phyloP scores from a whole-genome alignment of 495 filamentous ascomycete genomes.

The Aspergillus mulundensis region DNA sequence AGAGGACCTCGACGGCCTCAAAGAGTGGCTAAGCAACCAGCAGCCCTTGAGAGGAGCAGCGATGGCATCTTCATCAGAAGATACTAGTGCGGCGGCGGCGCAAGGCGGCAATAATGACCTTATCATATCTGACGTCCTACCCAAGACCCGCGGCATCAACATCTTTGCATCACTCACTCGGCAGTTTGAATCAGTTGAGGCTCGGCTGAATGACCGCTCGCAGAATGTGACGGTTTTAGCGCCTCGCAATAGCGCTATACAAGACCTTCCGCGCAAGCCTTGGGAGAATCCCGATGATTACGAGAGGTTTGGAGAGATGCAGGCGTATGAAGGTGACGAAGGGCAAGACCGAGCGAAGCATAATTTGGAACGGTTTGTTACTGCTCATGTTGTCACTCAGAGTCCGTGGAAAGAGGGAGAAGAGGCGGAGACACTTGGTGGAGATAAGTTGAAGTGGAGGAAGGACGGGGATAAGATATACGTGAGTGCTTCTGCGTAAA shows the following conservation, averaged over 20 bases:
- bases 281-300: slow-evolving; percentile 93
- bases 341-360: slow-evolving; percentile 74
- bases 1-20: slow-evolving; percentile 8
- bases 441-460: slow-evolving; percentile 77
- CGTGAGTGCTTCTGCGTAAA: slow-evolving; percentile 43
- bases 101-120: slow-evolving; percentile 26
- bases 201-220: slow-evolving; percentile 62
- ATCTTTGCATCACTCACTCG: slow-evolving; percentile 85
- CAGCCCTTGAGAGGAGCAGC: slow-evolving; percentile 30
- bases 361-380: slow-evolving; percentile 80
- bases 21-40: slow-evolving; percentile 26
- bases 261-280: slow-evolving; percentile 77
- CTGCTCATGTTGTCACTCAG: slow-evolving; percentile 74
- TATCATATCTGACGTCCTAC: slow-evolving; percentile 82
- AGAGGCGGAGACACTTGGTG: slow-evolving; percentile 66
- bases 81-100: slow-evolving; percentile 5
- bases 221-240: slow-evolving; percentile 87
- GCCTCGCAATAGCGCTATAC: slow-evolving; percentile 77
- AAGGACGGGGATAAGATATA: slow-evolving; percentile 66
- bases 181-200: slow-evolving; percentile 67
- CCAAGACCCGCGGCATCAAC: slow-evolving; percentile 73
- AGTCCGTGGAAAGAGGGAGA: slow-evolving; percentile 78
- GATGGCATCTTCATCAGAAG: slow-evolving; percentile 36
- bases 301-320: slow-evolving; percentile 55
- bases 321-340: slow-evolving; percentile 73